Conservation (phyloP, 2,329 filamentous ascomycete species). For the Sphaerulina musiva region DNA sequence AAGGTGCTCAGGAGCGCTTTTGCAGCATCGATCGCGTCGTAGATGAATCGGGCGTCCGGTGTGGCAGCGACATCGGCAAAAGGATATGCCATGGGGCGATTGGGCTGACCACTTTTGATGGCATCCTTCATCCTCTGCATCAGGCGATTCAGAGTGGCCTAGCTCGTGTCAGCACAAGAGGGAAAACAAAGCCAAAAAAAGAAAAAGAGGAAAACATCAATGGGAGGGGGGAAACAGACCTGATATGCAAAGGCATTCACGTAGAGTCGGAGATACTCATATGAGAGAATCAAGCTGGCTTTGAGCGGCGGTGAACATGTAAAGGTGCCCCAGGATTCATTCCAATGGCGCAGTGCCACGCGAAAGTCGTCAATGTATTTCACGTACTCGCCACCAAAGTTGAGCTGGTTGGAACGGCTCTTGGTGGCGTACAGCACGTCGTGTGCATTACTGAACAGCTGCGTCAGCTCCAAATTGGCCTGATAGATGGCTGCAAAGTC, state of each 20-base stretch:
- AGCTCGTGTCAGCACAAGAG: not conserved
- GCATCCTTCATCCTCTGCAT: slow-evolving; percentile 25
- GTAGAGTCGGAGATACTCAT: slow-evolving; percentile 59
- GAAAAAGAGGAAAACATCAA: no score
- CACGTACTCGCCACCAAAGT: slow-evolving; percentile 33
- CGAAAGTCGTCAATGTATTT: slow-evolving; percentile 35
- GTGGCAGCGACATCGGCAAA: slow-evolving; percentile 47
- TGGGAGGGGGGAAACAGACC: not conserved
- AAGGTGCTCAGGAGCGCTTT: slow-evolving; percentile 56
- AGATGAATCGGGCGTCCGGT: slow-evolving; percentile 60
- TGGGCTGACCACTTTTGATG: slow-evolving; percentile 22
- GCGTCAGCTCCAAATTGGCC: slow-evolving; percentile 32
- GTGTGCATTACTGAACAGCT: slow-evolving; percentile 33
- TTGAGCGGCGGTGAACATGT: slow-evolving; percentile 50
- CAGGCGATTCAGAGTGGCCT: slow-evolving; percentile 31
- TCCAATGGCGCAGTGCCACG: slow-evolving; percentile 30
- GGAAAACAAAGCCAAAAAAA: not conserved
- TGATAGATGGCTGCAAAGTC: slow-evolving; percentile 33
- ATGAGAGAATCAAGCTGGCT: slow-evolving; percentile 55
- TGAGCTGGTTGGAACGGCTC: slow-evolving; percentile 30
- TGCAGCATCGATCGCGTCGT: slow-evolving; percentile 58
- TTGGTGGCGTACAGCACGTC: slow-evolving; percentile 34
- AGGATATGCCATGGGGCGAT: slow-evolving; percentile 21
- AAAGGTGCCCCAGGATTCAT: slow-evolving; percentile 29
- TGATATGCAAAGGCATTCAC: slow-evolving; percentile 63